Evolutionary conservation across 345 rosid species (phyloP), one percentile per base, ranked within the genome.

Genomic region (Mangifera indica): DNA sequence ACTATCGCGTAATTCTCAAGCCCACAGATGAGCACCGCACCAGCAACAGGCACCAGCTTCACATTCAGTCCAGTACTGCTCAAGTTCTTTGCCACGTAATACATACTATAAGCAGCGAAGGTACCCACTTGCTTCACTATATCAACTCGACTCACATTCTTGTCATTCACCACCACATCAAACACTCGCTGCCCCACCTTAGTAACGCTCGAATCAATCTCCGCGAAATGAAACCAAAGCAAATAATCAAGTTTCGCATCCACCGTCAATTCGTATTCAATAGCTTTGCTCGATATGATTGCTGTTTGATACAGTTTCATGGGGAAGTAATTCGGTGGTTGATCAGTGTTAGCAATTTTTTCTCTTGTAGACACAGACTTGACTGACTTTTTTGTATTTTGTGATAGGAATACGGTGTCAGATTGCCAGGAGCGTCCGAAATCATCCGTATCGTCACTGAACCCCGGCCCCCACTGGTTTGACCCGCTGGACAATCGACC

Each of bases 361-460:
- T 78, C 83, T 17, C 58, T 11, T 10, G 96, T 89, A 0, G 91
- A 70, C 24, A 93, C 4, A 25, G 83, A 70, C 25, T 78, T 71
- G 25, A 81, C 71, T 17, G 82, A 62, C 25, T 69, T 53, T 14
- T 49, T 62, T 7, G 88, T 77, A 22, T 52, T 62, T 0, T 60
- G 72, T 0, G 88, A 71, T 7, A 85, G 87, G 67, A 77, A 82
- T 0, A 52, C 79, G 40, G 71, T 65, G 37, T 91, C 99, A 0
- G 97, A 88, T 63, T 93, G 97, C 99, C 99, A 96, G 0, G 98
- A 80, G 51, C 99, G 85, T 8, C 96, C 91, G 77, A 96, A 96
- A 60, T 40, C 24, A 54, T 96, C 99, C 18, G 85, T 70, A 78
- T 96, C 93, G 72, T 83, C 83, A 69, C 88, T 91, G 79, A 96